Evolutionary conservation across 2,329 filamentous ascomycete species (phyloP).

Genomic region (Fusarium aywerte): DNA sequence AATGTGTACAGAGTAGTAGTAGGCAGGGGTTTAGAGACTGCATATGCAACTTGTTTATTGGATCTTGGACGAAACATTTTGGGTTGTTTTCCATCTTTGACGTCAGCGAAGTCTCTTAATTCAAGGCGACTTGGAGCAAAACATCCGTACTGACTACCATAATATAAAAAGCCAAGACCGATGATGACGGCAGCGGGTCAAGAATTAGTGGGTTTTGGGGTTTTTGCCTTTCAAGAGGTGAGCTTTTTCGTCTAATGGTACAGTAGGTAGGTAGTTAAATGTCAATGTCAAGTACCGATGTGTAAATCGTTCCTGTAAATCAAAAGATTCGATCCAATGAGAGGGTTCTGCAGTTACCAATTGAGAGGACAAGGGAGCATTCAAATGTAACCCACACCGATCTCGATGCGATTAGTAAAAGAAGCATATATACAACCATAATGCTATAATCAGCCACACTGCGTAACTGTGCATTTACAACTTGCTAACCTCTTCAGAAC

Average conservation of each 20-base stretch:
- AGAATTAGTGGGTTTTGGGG: conserved; percentile 24
- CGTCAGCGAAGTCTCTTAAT: conserved; percentile 27
- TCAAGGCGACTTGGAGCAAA: background rate
- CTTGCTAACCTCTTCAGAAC: conserved; percentile 42
- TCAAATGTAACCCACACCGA: conserved; percentile 1
- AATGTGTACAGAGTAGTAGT: too few species aligned
- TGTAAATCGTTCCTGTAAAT: conserved; percentile 35
- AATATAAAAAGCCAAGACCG: conserved; percentile 30
- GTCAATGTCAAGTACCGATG: background rate
- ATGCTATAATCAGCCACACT: background rate
- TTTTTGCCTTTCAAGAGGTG: background rate
- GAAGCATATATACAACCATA: conserved; percentile 25
- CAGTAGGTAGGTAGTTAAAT: too few species aligned
- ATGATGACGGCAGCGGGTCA: conserved; percentile 40
- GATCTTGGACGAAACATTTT: background rate
- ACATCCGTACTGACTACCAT: background rate
- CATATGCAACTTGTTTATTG: background rate
- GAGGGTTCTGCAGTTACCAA: conserved; percentile 11
- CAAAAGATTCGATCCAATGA: conserved; percentile 21
- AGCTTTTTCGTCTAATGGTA: too few species aligned
- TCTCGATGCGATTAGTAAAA: background rate
- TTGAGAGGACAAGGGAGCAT: background rate
- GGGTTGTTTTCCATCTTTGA: conserved; percentile 17
- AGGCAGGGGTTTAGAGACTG: background rate
- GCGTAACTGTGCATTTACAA: conserved; percentile 1